Percentiles rank a stretch among this genome's conserved stretches.
Conservation (phyloP, 1,284 basidiomycete genomes). For the Austroboletus niveus region DNA sequence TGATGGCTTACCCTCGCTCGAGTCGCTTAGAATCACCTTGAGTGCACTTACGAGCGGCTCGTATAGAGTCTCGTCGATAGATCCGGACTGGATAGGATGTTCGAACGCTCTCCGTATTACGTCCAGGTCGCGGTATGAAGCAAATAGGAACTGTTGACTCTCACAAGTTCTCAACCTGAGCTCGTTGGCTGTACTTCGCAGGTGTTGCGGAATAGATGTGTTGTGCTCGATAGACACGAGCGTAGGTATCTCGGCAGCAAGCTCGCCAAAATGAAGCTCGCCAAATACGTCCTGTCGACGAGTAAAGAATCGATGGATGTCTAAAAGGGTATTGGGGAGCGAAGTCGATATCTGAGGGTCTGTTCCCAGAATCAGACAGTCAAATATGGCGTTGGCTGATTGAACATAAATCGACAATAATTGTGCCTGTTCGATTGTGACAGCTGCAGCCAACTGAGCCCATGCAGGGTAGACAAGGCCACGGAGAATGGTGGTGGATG, state of each 20-base stretch:
- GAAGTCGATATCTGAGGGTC: constrained; percentile 44
- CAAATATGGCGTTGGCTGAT: constrained; percentile 62
- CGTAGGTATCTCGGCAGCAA: constrained; percentile 61
- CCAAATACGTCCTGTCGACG: constrained; percentile 63
- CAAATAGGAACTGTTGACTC: constrained; percentile 62
- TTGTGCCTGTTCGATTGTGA: constrained; percentile 38
- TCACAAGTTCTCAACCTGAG: constrained; percentile 60
- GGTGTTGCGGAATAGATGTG: constrained; percentile 43
- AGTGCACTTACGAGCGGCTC: constrained; percentile 67
- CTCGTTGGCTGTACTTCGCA: constrained; percentile 45
- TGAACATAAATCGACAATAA: constrained; percentile 51
- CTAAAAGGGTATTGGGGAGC: constrained; percentile 53
- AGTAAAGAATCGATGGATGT: constrained; percentile 65
- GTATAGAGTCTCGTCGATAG: constrained; percentile 50
- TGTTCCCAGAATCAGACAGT: constrained; percentile 53
- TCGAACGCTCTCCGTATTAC: constrained; percentile 68
- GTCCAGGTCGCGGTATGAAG: constrained; percentile 69
- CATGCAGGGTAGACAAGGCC: constrained; percentile 76
- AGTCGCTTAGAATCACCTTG: constrained; percentile 59
- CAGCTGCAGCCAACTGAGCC: constrained; percentile 46
- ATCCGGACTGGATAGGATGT: constrained; percentile 50
- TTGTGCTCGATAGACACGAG: constrained; percentile 71
- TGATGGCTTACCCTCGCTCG: constrained; percentile 37
- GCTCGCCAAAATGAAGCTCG: constrained; percentile 58
- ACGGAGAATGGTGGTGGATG: constrained; percentile 65